These are phyloP conservation scores for Pythium apleroticum DNA, from an alignment of 352 stramenopile genomes.

Conservation along the genomic window DNA sequence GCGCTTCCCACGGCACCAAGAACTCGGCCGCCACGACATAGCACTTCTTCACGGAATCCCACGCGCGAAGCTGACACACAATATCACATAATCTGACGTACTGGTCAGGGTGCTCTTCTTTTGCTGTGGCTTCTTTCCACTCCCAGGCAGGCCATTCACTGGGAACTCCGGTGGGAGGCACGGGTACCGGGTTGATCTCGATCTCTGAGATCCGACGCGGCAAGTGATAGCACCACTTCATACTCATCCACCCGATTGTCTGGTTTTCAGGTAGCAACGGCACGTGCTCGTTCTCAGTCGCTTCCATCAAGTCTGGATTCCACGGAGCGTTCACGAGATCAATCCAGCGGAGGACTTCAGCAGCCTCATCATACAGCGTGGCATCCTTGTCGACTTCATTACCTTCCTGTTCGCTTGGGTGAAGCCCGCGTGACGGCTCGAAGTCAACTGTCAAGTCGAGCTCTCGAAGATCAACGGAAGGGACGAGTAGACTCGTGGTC, in stretches of 20 bases:
- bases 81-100: slow-evolving; percentile 59
- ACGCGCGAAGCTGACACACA: slow-evolving; percentile 70
- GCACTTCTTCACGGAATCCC: slow-evolving; percentile 47
- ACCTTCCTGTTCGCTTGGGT: background rate
- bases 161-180: slow-evolving; percentile 57
- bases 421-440: slow-evolving; percentile 6
- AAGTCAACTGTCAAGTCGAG: slow-evolving; percentile 22
- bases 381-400: background rate
- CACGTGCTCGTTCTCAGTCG: background rate
- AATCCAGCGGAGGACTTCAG: slow-evolving; percentile 41
- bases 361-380: slow-evolving; percentile 18
- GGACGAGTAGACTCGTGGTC: slow-evolving; percentile 25
- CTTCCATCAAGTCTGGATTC: slow-evolving; percentile 25
- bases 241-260: slow-evolving; percentile 72
- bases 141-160: slow-evolving; percentile 63
- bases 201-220: slow-evolving; percentile 57
- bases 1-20: slow-evolving; percentile 68
- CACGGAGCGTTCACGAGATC: slow-evolving; percentile 61
- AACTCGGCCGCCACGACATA: slow-evolving; percentile 67
- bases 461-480: background rate
- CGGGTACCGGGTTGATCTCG: slow-evolving; percentile 51
- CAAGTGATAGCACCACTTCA: slow-evolving; percentile 82
- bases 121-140: slow-evolving; percentile 28
- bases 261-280: slow-evolving; percentile 36
- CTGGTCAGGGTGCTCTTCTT: slow-evolving; percentile 1